phyloP scores from a whole-genome alignment of 495 filamentous ascomycete species.

The Aspergillus funiculosus region DNA sequence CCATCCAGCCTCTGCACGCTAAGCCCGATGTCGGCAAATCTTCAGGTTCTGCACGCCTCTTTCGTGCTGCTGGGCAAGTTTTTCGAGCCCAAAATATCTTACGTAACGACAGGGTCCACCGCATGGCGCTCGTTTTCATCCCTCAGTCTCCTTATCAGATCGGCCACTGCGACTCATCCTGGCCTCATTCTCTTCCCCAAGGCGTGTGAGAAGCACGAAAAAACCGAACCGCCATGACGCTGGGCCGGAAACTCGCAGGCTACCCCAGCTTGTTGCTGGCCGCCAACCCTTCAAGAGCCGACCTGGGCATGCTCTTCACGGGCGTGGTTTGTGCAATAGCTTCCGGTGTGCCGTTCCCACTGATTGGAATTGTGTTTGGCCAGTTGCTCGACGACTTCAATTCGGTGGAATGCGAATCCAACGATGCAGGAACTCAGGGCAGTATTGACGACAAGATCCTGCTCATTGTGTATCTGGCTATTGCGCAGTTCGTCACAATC shows the following conservation, averaged over 20 bases:
- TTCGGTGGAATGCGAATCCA: constrained; percentile 44
- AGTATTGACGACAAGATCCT: constrained; percentile 54
- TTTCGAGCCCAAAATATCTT: too few relatives aligned
- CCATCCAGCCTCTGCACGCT: too few relatives aligned
- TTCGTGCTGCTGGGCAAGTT: too few relatives aligned
- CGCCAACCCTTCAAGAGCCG: constrained; percentile 34
- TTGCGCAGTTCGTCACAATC: constrained; percentile 56
- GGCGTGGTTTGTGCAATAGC: constrained; percentile 52
- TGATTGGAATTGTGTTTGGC: constrained; percentile 64
- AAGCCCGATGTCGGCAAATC: too few relatives aligned
- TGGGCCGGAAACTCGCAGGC: constrained; percentile 31
- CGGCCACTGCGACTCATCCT: too few relatives aligned
- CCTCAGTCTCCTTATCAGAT: too few relatives aligned
- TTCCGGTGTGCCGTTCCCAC: constrained; percentile 61
- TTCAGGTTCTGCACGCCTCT: too few relatives aligned
- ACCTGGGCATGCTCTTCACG: constrained; percentile 44
- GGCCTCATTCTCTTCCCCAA: too few relatives aligned
- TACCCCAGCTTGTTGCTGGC: constrained; percentile 41
- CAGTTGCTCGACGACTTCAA: constrained; percentile 64
- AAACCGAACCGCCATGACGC: constrained; percentile 21
- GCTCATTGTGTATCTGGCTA: constrained; percentile 55
- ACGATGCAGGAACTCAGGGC: constrained; percentile 29
- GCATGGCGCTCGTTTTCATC: too few relatives aligned
- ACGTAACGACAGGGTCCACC: too few relatives aligned
- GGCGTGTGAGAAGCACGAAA: too few relatives aligned